Conservation (phyloP, 2,329 filamentous ascomycete species). For the Venturia nashicola region DNA sequence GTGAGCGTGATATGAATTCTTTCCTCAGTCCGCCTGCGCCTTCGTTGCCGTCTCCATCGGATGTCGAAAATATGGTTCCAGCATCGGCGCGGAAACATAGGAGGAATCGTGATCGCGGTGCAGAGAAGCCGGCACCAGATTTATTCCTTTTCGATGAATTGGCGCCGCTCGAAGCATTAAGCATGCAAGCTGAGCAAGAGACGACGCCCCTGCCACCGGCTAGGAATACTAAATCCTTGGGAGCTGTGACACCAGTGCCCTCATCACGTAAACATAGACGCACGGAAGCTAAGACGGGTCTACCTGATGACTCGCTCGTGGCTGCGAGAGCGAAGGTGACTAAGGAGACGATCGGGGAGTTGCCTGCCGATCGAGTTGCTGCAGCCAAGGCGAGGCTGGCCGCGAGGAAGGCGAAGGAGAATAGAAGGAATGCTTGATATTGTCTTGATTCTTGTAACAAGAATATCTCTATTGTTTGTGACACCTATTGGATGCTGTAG, state of each 20-base stretch:
- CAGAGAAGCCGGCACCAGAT: background rate
- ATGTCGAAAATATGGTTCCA: background rate
- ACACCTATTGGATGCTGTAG: background rate
- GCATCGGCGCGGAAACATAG: background rate
- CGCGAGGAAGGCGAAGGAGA: constrained; percentile 3
- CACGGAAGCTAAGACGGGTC: background rate
- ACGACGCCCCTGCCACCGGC: background rate
- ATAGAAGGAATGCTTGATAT: background rate
- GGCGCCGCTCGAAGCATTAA: constrained; percentile 2
- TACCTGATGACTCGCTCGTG: background rate
- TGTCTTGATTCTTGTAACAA: background rate
- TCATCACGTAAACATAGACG: constrained; percentile 3
- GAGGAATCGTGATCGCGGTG: background rate
- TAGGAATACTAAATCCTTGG: background rate
- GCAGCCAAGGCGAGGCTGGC: constrained; percentile 4
- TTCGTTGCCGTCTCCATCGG: background rate
- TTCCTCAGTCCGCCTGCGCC: background rate
- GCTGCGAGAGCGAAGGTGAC: background rate
- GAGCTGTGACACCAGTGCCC: background rate
- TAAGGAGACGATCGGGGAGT: background rate
- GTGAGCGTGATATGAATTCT: background rate
- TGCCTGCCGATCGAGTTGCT: background rate
- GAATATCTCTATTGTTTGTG: background rate
- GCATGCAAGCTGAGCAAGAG: constrained; percentile 5
- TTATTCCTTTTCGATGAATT: background rate